These are phyloP conservation scores for Acephala macrosclerotiorum DNA, from an alignment of 2,329 filamentous ascomycete genomes.

Conservation along the genomic window DNA sequence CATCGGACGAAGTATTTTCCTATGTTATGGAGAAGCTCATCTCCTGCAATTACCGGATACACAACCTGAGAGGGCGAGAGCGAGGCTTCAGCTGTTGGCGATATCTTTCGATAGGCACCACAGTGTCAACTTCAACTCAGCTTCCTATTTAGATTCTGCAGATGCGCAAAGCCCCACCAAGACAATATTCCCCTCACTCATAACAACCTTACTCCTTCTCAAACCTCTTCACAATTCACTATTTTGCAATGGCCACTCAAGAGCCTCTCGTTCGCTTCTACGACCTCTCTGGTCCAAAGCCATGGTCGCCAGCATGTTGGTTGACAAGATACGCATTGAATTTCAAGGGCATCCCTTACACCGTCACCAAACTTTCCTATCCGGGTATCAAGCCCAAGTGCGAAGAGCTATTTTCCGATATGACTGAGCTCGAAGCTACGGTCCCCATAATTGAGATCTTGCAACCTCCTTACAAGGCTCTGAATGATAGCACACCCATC, in stretches of 20 bases:
- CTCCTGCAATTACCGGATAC: neutral
- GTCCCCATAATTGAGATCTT: constrained; percentile 36
- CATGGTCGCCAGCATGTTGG: constrained; percentile 33
- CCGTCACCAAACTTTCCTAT: constrained; percentile 26
- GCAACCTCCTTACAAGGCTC: constrained; percentile 18
- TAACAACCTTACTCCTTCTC: neutral
- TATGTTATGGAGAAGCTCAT: no score
- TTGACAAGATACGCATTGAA: constrained; percentile 31
- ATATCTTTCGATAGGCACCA: neutral
- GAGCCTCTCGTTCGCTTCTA: constrained; percentile 34
- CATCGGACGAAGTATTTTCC: neutral
- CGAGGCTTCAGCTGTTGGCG: neutral
- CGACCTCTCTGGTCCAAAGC: constrained; percentile 34
- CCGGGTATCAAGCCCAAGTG: constrained; percentile 33
- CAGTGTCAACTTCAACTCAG: neutral
- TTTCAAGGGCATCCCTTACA: constrained; percentile 33
- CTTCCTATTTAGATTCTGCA: neutral
- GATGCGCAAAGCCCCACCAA: neutral
- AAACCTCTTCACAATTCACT: neutral
- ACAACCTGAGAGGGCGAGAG: neutral
- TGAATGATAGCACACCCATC: constrained; percentile 33
- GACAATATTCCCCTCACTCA: neutral
- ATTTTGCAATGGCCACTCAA: constrained; percentile 19
- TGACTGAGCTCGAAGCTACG: constrained; percentile 24
- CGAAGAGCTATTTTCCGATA: constrained; percentile 26